phyloP scores from a whole-genome alignment of 345 rosid species.

The Draba incana region DNA sequence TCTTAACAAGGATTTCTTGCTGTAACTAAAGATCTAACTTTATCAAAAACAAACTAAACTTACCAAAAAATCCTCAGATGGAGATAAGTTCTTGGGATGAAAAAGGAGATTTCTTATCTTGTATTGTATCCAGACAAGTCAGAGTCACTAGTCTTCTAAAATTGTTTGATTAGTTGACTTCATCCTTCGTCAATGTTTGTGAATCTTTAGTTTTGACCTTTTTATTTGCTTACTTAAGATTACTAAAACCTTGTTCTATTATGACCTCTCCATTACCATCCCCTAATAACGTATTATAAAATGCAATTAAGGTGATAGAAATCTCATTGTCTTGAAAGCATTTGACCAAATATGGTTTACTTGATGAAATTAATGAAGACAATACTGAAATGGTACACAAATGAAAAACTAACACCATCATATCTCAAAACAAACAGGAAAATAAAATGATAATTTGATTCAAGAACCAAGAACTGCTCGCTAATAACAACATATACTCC shows the following conservation, averaged over 20 bases:
- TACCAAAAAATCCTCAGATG: constrained; percentile 3
- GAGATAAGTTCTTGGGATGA: not conserved
- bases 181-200: too few relatives aligned
- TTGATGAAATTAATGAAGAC: constrained; percentile 19
- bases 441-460: constrained; percentile 10
- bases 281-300: too few relatives aligned
- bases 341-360: not conserved
- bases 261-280: too few relatives aligned
- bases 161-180: constrained; percentile 27
- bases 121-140: not conserved
- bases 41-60: not conserved
- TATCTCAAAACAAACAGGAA: not conserved
- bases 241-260: too few relatives aligned
- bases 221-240: too few relatives aligned
- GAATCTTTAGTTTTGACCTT: too few relatives aligned
- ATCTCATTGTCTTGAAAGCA: not conserved
- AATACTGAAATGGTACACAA: constrained; percentile 9
- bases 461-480: constrained; percentile 3
- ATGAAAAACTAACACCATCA: not conserved
- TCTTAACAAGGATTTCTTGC: not conserved
- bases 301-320: too few relatives aligned
- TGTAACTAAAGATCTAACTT: too few relatives aligned
- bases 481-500: constrained; percentile 36
- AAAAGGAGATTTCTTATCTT: not conserved
- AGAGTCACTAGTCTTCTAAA: not conserved